phyloP scores from a whole-genome alignment of 805 yeast genomes.

The Hemisphaericaspora nanyangensis region DNA sequence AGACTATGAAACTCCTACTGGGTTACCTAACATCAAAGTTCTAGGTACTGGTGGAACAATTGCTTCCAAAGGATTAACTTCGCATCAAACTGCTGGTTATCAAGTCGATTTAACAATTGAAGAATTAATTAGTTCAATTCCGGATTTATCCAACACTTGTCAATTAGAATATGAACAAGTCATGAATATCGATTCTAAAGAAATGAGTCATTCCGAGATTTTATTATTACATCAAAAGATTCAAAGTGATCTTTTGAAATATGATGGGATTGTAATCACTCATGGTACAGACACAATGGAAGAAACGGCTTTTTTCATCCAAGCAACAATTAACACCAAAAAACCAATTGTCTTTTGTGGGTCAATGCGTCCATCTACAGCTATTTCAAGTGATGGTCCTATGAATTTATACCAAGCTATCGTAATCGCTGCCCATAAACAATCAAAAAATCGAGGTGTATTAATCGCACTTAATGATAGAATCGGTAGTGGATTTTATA shows the following conservation, averaged over 20 bases:
- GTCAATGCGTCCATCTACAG: constrained; percentile 70
- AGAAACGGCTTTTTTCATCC: constrained; percentile 64
- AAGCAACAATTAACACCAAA: constrained; percentile 38
- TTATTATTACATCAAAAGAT: constrained; percentile 45
- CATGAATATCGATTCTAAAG: constrained; percentile 59
- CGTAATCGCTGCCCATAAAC: constrained; percentile 52
- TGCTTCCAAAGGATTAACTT: constrained; percentile 37
- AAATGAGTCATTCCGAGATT: constrained; percentile 45
- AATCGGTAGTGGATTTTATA: constrained; percentile 66
- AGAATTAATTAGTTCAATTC: constrained; percentile 50
- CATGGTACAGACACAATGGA: constrained; percentile 73
- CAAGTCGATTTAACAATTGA: constrained; percentile 42
- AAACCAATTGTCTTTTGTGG: constrained; percentile 69
- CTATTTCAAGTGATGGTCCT: constrained; percentile 69
- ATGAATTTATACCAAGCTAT: constrained; percentile 71
- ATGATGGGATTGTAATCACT: constrained; percentile 60
- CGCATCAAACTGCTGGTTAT: constrained; percentile 42
- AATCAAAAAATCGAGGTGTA: constrained; percentile 55
- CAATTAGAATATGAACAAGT: constrained; percentile 60
- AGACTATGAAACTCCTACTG: constrained; percentile 3
- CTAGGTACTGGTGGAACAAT: constrained; percentile 47
- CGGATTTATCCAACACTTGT: constrained; percentile 52
- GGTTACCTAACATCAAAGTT: constrained; percentile 35
- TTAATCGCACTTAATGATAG: constrained; percentile 65
- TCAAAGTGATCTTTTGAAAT: constrained; percentile 38